Percentiles rank a stretch among this genome's conserved stretches.
These are phyloP conservation scores for Curvularia lunata DNA, from an alignment of 2,329 filamentous ascomycete species.

Conservation along the genomic window DNA sequence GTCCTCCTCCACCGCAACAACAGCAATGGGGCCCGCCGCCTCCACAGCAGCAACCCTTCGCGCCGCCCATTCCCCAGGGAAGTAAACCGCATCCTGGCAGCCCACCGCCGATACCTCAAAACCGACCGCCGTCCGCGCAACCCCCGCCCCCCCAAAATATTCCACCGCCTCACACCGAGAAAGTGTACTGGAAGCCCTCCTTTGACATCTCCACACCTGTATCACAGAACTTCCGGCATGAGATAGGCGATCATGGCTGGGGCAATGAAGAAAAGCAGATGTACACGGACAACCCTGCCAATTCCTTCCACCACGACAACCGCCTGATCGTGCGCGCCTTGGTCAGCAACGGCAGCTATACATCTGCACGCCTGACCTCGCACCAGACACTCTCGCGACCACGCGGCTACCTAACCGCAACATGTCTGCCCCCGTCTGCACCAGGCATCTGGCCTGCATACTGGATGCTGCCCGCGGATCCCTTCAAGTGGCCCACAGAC, in stretches of 20 bases:
- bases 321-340: slow-evolving; percentile 62
- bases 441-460: slow-evolving; percentile 67
- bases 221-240: slow-evolving; percentile 60
- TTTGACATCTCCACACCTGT: slow-evolving; percentile 58
- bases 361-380: slow-evolving; percentile 63
- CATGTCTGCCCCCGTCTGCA: slow-evolving; percentile 61
- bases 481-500: slow-evolving; percentile 65
- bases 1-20: slow-evolving; percentile 16
- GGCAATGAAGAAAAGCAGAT: slow-evolving; percentile 67
- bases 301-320: slow-evolving; percentile 62
- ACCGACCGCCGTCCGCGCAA: slow-evolving; percentile 35
- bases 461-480: slow-evolving; percentile 65
- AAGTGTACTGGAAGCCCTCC: slow-evolving; percentile 60
- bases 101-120: slow-evolving; percentile 34
- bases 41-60: slow-evolving; percentile 33
- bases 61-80: slow-evolving; percentile 40
- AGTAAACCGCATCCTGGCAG: slow-evolving; percentile 38
- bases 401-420: slow-evolving; percentile 60
- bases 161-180: slow-evolving; percentile 31
- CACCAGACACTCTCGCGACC: slow-evolving; percentile 59
- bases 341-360: slow-evolving; percentile 54
- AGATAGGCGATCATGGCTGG: slow-evolving; percentile 66
- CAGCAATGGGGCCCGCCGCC: slow-evolving; percentile 33
- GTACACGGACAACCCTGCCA: slow-evolving; percentile 59
- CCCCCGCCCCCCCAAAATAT: slow-evolving; percentile 41